Evolutionary conservation across 2,329 filamentous ascomycete genomes (phyloP), one percentile per base, ranked within the genome.

Genomic region (Berkeleyomyces rouxiae): DNA sequence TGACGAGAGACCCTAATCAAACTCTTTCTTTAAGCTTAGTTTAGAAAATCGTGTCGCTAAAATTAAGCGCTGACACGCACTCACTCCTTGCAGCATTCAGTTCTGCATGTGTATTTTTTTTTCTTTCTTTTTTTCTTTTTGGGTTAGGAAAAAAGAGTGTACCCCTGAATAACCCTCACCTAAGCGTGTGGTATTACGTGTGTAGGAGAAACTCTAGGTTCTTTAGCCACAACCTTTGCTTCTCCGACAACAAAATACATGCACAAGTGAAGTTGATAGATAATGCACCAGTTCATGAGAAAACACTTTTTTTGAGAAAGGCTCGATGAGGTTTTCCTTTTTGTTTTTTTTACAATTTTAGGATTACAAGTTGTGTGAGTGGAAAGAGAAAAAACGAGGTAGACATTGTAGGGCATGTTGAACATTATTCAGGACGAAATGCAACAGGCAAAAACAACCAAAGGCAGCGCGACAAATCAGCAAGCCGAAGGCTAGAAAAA

Each of bases 391-490:
- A 23, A 23, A 23, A 23, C 23, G 23, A 23, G 23, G 23, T 23
- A 36, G 57, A 43, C 62, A 47, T 59, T 58, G 57, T 53, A 42
- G 55, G 40, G 31, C 37, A 42, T 42, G 40, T 58, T 40, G 36
- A 58, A 33, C 37, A 58, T 40, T 31, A 58, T 42, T 23, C 37
- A 33, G 40, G 42, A 13, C n/a, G 11, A 58, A 51, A 51, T 7
- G 4, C 49, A 58, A 62, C 39, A 58, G 33, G 51, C 37, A 62
- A 62, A 62, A 39, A 47, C 55, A 53, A 57, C 39, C 7, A 46
- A 59, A 47, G 31, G 11, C 13, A 33, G 7, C 9, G 47, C 7
- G 7, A 13, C 23, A 44, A 23, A 42, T n/a, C 43, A 59, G 2
- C 44, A 61, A 49, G 10, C 44, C 31, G 23, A 61, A 47, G 43